Evolutionary conservation across 768 basidiomycete species (phyloP).

Genomic region (Asterophora lycoperdoides): DNA sequence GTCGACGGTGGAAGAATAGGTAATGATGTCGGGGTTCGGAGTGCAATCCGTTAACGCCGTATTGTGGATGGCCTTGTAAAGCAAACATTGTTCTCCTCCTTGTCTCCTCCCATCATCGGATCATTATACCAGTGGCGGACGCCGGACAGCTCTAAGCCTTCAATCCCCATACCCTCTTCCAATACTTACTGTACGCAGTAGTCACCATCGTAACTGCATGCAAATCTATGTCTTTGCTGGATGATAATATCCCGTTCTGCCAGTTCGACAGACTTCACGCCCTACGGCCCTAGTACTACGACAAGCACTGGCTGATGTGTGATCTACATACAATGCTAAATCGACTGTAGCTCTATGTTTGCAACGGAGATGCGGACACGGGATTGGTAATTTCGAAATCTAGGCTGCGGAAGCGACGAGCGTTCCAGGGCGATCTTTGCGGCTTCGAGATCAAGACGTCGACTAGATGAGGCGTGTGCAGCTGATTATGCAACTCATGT

Average conservation of each 20-base stretch:
- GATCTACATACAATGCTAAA: background rate
- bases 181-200: background rate
- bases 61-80: background rate
- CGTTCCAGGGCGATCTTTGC: background rate
- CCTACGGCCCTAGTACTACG: too few species aligned
- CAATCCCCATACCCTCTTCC: background rate
- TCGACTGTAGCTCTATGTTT: too few species aligned
- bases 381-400: background rate
- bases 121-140: constrained; percentile 1
- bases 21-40: background rate
- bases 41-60: background rate
- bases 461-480: background rate
- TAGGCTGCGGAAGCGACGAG: background rate
- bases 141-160: background rate
- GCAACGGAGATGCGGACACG: too few species aligned
- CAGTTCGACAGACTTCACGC: background rate
- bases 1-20: background rate
- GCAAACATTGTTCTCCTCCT: background rate
- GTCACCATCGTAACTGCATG: background rate
- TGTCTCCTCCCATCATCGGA: constrained; percentile 5
- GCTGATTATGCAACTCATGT: background rate
- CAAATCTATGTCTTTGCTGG: background rate
- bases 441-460: too few species aligned
- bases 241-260: background rate
- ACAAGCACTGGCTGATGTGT: background rate